Evolutionary conservation across 208 protist genomes (phyloP), one percentile per base, ranked within the genome.

Genomic region (Kentomonas sorsogonicus): DNA sequence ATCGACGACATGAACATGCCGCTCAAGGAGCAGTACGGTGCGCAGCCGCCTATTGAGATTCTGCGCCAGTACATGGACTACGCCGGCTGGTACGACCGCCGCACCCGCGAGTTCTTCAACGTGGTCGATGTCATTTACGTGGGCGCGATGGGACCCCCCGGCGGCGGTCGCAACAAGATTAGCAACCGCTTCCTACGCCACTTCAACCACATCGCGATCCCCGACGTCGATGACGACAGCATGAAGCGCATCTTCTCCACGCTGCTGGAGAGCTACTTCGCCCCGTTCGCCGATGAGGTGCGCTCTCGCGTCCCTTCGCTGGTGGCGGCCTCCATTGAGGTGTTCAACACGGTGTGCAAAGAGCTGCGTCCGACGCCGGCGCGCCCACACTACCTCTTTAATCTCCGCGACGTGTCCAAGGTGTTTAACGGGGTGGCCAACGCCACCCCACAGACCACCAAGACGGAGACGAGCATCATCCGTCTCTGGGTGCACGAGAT

Each of bases 1-100:
- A 81, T 99, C 40, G 98, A 99, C 75, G 98, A 99, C 69, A 79
- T 99, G 62, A 99, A 99, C 72, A 99, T 99, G 98, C 98, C 98
- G 1, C 70, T 86, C 46, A 87, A 89, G 54, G 98, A 99, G 74
- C 78, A 97, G 71, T 99, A 98, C 72, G 95, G 95, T 29, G 97
- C 98, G n/a, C 98, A 99, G 78, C 97, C 97, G 26, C 97, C 98
- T 16, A 98, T 99, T 69, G 98, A 99, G 67, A 85, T 99, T 60
- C 63, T 99, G 39, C 93, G 98, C 20, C 97, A 99, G 81, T 99
- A 94, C 79, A 89, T 99, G 82, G 97, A 99, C 86, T 98, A 99
- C 77, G 52, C 76, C 22, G 93, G 91, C 38, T 97, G 93, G 93
- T 99, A 98, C 78, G 96, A 99, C 69, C 83, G 89, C 53, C 95